Conservation (phyloP, 192 early-diverging fungal genomes). For the Coemansia sp. region DNA sequence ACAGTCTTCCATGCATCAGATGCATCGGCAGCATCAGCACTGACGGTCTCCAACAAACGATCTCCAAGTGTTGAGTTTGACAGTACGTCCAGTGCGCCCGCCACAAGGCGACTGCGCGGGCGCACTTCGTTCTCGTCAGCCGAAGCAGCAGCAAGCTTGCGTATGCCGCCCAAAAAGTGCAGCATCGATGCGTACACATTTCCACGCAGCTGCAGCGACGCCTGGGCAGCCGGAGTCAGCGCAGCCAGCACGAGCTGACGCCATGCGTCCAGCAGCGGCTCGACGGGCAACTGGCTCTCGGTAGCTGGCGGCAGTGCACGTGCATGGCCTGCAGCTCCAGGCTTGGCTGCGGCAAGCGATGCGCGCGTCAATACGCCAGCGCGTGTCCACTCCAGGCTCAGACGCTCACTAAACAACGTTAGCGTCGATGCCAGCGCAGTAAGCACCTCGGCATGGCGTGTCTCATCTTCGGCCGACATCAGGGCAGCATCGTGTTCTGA, state of each 20-base stretch:
- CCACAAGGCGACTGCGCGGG: slow-evolving; percentile 40
- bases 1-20: slow-evolving; percentile 81
- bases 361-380: slow-evolving; percentile 34
- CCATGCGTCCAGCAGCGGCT: slow-evolving; percentile 57
- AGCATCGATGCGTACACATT: slow-evolving; percentile 80
- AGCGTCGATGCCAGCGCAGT: slow-evolving; percentile 43
- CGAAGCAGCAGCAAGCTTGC: slow-evolving; percentile 36
- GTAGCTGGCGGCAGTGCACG: slow-evolving; percentile 41
- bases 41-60: slow-evolving; percentile 68
- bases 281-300: slow-evolving; percentile 56
- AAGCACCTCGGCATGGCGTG: slow-evolving; percentile 39
- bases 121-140: slow-evolving; percentile 6
- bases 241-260: slow-evolving; percentile 63
- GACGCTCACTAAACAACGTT: slow-evolving; percentile 36
- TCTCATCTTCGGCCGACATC: slow-evolving; percentile 27
- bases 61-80: slow-evolving; percentile 59
- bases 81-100: slow-evolving; percentile 48
- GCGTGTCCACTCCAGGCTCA: slow-evolving; percentile 45
- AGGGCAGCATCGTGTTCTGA: slow-evolving; percentile 31
- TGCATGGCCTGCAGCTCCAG: slow-evolving; percentile 44
- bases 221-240: slow-evolving; percentile 55
- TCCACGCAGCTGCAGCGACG: slow-evolving; percentile 64
- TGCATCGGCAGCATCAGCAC: slow-evolving; percentile 81
- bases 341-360: slow-evolving; percentile 34
- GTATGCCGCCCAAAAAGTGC: slow-evolving; percentile 60